Evolutionary conservation across 768 basidiomycete genomes (phyloP).

Genomic region (Leccinum rimulosum): DNA sequence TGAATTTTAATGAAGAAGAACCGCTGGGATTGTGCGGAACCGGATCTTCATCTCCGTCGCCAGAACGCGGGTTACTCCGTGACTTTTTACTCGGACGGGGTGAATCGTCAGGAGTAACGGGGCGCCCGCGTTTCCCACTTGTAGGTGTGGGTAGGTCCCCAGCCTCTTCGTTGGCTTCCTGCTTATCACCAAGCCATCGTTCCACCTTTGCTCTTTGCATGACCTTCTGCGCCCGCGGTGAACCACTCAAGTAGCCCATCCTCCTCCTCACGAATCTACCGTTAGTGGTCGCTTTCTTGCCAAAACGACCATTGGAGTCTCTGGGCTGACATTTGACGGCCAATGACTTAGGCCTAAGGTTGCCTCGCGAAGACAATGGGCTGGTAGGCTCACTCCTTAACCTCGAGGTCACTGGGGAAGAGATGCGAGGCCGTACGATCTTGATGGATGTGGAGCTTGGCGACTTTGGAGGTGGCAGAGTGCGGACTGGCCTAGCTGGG

Average conservation of each 20-base stretch:
- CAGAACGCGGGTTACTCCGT: slow-evolving; percentile 19
- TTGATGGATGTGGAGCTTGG: slow-evolving; percentile 11
- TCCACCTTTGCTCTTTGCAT: slow-evolving; percentile 42
- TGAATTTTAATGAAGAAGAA: slow-evolving; percentile 29
- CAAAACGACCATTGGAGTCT: slow-evolving; percentile 63
- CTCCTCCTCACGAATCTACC: slow-evolving; percentile 42
- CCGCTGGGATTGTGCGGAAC: slow-evolving; percentile 26
- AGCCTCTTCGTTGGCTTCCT: slow-evolving; percentile 11
- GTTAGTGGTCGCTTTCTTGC: slow-evolving; percentile 54
- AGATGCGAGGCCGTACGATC: slow-evolving; percentile 8
- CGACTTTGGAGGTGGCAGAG: slow-evolving; percentile 12
- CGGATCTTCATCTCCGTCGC: slow-evolving; percentile 28
- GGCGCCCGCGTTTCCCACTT: slow-evolving; percentile 25
- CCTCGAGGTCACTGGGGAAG: slow-evolving; percentile 22
- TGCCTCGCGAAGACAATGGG: slow-evolving; percentile 24
- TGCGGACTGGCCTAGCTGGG: slow-evolving; percentile 9
- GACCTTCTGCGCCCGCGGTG: slow-evolving; percentile 31
- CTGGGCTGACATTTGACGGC: slow-evolving; percentile 56
- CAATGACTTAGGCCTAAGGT: slow-evolving; percentile 40
- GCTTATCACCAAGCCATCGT: slow-evolving; percentile 35
- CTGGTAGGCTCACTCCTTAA: slow-evolving; percentile 22
- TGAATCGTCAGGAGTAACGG: slow-evolving; percentile 22
- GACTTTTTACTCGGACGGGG: slow-evolving; percentile 27
- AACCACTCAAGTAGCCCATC: slow-evolving; percentile 18
- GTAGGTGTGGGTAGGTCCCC: slow-evolving; percentile 13